Evolutionary conservation across 352 stramenopile species (phyloP).

Genomic region (Globisporangium takayamanum): DNA sequence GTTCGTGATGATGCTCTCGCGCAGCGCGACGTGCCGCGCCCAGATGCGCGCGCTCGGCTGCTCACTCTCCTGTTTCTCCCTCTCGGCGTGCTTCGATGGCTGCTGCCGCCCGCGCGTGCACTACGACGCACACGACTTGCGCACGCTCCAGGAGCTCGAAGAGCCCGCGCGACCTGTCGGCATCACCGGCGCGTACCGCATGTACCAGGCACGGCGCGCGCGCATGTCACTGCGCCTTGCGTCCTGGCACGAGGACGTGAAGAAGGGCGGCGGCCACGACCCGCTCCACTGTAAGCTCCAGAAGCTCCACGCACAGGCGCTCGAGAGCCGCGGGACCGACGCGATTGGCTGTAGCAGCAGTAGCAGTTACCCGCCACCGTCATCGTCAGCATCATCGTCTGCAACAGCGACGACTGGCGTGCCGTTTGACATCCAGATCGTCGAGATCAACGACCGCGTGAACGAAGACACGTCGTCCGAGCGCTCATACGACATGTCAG

Average conservation of each 20-base stretch:
- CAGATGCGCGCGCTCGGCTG: slow-evolving; percentile 29
- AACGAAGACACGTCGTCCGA: slow-evolving; percentile 15
- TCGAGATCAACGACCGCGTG: slow-evolving; percentile 36
- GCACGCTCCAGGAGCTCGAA: slow-evolving; percentile 48
- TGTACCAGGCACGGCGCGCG: slow-evolving; percentile 42
- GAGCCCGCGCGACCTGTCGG: slow-evolving; percentile 28
- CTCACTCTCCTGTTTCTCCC: slow-evolving; percentile 25
- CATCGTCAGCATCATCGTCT: neutral
- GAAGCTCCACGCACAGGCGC: slow-evolving; percentile 29
- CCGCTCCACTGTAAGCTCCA: slow-evolving; percentile 45
- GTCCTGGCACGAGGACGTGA: slow-evolving; percentile 63
- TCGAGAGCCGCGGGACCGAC: slow-evolving; percentile 13
- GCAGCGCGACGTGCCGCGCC: slow-evolving; percentile 27
- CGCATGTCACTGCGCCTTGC: slow-evolving; percentile 44
- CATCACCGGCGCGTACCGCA: slow-evolving; percentile 50
- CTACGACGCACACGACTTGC: slow-evolving; percentile 51
- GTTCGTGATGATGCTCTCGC: slow-evolving; percentile 46
- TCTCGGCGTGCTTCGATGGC: slow-evolving; percentile 8
- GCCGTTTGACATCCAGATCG: slow-evolving; percentile 37
- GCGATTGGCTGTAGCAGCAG: slow-evolving; percentile 15
- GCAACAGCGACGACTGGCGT: slow-evolving; percentile 13
- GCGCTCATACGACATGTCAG: slow-evolving; percentile 1
- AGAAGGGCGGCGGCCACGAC: slow-evolving; percentile 29
- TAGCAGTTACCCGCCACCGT: neutral
- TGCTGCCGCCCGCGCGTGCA: slow-evolving; percentile 25